These are phyloP conservation scores for Penicillium sp. DNA, from an alignment of 2,329 filamentous ascomycete genomes.

Conservation along the genomic window DNA sequence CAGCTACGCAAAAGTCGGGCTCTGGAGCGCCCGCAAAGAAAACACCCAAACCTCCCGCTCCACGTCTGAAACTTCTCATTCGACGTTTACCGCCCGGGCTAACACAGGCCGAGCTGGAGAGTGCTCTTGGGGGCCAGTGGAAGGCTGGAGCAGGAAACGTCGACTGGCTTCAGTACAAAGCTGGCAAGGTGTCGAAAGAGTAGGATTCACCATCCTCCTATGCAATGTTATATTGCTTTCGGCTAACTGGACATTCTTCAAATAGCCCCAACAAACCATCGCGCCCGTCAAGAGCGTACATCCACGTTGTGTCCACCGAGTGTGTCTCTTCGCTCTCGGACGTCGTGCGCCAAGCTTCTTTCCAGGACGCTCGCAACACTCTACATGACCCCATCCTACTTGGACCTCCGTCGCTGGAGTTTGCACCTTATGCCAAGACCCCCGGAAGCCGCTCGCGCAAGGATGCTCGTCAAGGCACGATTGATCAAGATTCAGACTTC, in stretches of 20 bases:
- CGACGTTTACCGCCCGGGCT: conserved; percentile 83
- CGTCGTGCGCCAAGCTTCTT: conserved; percentile 65
- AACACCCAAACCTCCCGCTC: conserved; percentile 47
- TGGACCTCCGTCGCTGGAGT: conserved; percentile 77
- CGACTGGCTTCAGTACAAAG: conserved; percentile 75
- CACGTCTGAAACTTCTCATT: conserved; percentile 79
- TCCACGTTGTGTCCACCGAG: conserved; percentile 74
- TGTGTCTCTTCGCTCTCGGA: conserved; percentile 68
- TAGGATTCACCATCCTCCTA: conserved; percentile 41
- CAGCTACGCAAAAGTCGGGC: conserved; percentile 48
- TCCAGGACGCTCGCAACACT: conserved; percentile 80
- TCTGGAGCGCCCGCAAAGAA: conserved; percentile 48
- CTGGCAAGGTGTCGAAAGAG: conserved; percentile 81
- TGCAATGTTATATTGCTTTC: not conserved
- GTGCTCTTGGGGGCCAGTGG: conserved; percentile 76
- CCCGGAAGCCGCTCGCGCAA: conserved; percentile 71
- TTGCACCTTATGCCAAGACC: conserved; percentile 78
- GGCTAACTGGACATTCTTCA: not conserved
- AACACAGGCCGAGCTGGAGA: conserved; percentile 73
- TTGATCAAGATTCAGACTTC: conserved; percentile 94
- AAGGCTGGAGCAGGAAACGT: conserved; percentile 75
- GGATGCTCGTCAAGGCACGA: conserved; percentile 87
- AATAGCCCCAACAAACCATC: conserved; percentile 79
- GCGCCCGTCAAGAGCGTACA: conserved; percentile 73
- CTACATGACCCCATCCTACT: conserved; percentile 70